Conservation (phyloP, 352 stramenopile genomes). For the Phytopythium mirpurense region DNA sequence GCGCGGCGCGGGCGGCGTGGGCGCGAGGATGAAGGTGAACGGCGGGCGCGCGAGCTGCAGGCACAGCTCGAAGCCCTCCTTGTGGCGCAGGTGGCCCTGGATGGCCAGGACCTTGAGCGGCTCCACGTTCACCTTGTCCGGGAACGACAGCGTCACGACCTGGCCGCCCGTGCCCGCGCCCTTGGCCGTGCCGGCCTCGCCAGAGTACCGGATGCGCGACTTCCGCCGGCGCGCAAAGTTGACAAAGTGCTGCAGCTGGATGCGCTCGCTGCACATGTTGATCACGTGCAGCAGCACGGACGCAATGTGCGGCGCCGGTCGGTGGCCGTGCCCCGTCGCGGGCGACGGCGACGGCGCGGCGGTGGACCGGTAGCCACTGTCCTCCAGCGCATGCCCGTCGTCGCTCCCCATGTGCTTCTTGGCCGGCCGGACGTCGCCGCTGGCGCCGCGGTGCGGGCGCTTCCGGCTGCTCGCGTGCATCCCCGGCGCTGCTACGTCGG, state of each 20-base stretch:
- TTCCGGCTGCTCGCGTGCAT: conserved; percentile 28
- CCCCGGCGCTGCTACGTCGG: conserved; percentile 29
- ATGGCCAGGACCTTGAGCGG: conserved; percentile 74
- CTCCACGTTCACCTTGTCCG: conserved; percentile 79
- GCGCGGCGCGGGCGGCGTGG: conserved; percentile 50
- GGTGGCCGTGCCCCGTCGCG: too few species aligned
- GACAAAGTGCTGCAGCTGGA: conserved; percentile 84
- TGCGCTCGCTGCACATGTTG: conserved; percentile 78
- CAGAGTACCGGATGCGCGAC: conserved; percentile 79
- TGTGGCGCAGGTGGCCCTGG: conserved; percentile 74
- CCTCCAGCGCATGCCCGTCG: conserved; percentile 9
- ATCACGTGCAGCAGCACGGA: conserved; percentile 80
- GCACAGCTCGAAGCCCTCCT: conserved; percentile 71
- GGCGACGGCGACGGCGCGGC: not conserved
- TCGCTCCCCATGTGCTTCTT: conserved; percentile 34
- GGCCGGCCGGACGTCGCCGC: conserved; percentile 16
- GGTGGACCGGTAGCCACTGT: too few species aligned
- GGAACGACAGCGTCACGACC: conserved; percentile 83
- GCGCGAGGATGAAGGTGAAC: conserved; percentile 68
- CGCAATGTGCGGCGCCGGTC: conserved; percentile 49
- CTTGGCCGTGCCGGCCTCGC: conserved; percentile 53
- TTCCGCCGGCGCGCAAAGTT: conserved; percentile 82
- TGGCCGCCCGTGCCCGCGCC: conserved; percentile 65
- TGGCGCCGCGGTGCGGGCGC: conserved; percentile 10
- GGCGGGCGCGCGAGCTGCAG: conserved; percentile 55